Percentiles rank a stretch among this genome's conserved stretches.
Conservation (phyloP, 2,329 filamentous ascomycete species). For the Didymellaceae sp. region DNA sequence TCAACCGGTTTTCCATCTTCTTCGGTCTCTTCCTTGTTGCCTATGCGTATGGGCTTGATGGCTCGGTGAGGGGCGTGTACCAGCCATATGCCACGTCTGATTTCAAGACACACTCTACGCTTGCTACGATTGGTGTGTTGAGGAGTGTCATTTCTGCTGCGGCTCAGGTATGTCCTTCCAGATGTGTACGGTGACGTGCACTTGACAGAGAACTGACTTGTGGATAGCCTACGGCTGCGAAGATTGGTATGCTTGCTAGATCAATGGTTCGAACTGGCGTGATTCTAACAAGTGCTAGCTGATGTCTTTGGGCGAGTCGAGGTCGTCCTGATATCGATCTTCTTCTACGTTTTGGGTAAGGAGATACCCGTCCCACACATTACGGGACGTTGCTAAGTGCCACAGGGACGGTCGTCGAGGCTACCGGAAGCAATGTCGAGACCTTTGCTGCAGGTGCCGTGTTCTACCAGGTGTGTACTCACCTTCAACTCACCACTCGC, state of each 20-base stretch:
- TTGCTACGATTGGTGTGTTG: constrained; percentile 66
- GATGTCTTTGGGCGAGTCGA: constrained; percentile 68
- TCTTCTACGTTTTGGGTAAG: constrained; percentile 61
- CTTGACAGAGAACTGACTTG: neutral
- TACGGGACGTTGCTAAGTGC: constrained; percentile 8
- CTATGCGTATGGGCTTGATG: constrained; percentile 65
- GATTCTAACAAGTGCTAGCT: constrained; percentile 61
- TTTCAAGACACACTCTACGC: constrained; percentile 61
- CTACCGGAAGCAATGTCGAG: constrained; percentile 56
- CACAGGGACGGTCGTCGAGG: constrained; percentile 60
- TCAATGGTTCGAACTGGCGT: neutral
- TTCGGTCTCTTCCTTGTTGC: constrained; percentile 66
- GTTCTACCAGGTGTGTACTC: constrained; percentile 28
- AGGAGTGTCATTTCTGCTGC: constrained; percentile 66
- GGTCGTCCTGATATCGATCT: constrained; percentile 60
- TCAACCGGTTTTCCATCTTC: constrained; percentile 65
- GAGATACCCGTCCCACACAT: neutral
- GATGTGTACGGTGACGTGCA: too few species aligned
- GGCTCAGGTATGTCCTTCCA: constrained; percentile 44
- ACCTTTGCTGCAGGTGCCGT: constrained; percentile 59
- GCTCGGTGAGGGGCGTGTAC: constrained; percentile 57
- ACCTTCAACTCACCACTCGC: neutral
- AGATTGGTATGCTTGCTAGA: constrained; percentile 12
- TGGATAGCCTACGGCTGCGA: neutral
- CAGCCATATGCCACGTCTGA: constrained; percentile 61